These are phyloP conservation scores for Sisymbrium irio DNA, from an alignment of 345 rosid genomes.

Conservation along the genomic window DNA sequence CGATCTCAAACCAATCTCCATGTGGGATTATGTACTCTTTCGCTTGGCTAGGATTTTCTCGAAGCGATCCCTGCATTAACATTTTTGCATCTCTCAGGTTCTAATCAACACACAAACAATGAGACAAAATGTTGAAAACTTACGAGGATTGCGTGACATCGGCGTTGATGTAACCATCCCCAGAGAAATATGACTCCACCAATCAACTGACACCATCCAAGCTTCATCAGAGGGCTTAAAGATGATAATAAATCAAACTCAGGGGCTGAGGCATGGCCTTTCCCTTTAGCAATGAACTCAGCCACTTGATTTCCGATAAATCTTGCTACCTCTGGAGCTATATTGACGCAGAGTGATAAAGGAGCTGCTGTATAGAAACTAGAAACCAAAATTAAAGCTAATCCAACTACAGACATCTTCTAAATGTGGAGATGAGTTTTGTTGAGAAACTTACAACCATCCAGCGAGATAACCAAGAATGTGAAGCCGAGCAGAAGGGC, in stretches of 20 bases:
- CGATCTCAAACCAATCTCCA: constrained; percentile 84
- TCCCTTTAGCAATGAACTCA: constrained; percentile 47
- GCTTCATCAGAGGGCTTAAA: constrained; percentile 44
- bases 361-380: constrained; percentile 64
- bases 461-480: constrained; percentile 60
- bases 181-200: constrained; percentile 59
- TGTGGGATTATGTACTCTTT: constrained; percentile 51
- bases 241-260: constrained; percentile 41
- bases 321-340: constrained; percentile 42
- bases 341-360: constrained; percentile 54
- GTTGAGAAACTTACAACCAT: constrained; percentile 49
- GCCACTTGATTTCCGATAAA: constrained; percentile 39
- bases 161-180: constrained; percentile 76
- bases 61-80: constrained; percentile 51
- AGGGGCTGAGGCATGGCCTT: constrained; percentile 28
- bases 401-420: not conserved
- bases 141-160: constrained; percentile 68
- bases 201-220: constrained; percentile 58
- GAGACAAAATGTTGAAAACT: not conserved
- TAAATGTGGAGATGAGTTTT: not conserved
- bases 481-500: constrained; percentile 66
- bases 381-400: not conserved
- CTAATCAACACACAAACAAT: constrained; percentile 8
- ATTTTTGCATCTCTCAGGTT: not conserved
- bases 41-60: constrained; percentile 36